phyloP scores from a whole-genome alignment of 1,284 basidiomycete species.

The Amylostereum areolatum region DNA sequence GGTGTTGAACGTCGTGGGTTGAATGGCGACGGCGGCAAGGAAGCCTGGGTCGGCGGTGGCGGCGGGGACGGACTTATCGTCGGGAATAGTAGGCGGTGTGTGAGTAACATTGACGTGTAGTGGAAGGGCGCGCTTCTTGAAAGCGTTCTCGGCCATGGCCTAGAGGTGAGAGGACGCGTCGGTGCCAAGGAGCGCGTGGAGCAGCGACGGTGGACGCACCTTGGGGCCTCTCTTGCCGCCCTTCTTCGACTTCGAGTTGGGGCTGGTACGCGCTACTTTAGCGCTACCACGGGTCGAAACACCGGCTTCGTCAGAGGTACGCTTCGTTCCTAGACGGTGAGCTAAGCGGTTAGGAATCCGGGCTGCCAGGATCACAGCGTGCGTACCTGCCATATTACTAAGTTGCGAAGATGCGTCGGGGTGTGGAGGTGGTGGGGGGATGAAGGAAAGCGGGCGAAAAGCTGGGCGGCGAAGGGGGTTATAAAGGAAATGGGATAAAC shows the following conservation, averaged over 20 bases:
- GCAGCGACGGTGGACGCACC: constrained; percentile 27
- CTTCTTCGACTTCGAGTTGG: constrained; percentile 12
- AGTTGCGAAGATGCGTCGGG: too few relatives aligned
- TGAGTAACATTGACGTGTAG: constrained; percentile 65
- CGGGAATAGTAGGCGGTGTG: constrained; percentile 47
- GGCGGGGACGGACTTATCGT: constrained; percentile 28
- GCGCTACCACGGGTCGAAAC: neutral
- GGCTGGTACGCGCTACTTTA: neutral
- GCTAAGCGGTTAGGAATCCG: neutral
- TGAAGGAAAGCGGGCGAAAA: too few relatives aligned
- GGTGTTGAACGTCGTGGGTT: constrained; percentile 57
- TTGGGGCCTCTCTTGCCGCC: constrained; percentile 35
- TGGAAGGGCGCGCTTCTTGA: constrained; percentile 61
- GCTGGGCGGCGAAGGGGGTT: too few relatives aligned
- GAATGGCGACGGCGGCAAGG: constrained; percentile 50
- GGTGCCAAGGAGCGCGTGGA: neutral
- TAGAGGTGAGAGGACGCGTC: neutral
- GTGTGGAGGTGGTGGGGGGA: too few relatives aligned
- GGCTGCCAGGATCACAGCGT: neutral
- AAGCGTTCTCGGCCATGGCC: constrained; percentile 39
- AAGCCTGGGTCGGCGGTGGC: constrained; percentile 51
- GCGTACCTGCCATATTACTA: neutral
- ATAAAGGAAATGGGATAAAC: neutral
- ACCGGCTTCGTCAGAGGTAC: neutral
- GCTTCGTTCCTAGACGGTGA: neutral